Evolutionary conservation across 2,329 filamentous ascomycete species (phyloP).

Genomic region (Meredithiella fracta): DNA sequence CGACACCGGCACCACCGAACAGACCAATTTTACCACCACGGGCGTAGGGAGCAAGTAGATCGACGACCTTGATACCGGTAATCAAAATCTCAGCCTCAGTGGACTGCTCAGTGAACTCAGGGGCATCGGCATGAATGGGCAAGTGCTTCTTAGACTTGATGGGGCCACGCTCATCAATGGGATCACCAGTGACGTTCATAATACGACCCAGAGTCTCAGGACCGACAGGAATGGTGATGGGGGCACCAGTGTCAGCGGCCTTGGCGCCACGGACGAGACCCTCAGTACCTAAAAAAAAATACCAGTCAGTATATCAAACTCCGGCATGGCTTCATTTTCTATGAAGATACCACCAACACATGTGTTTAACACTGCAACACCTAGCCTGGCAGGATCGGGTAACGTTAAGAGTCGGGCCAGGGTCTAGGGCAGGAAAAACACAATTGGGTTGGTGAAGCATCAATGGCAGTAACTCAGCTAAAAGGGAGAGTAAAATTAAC

Average conservation of each 20-base stretch:
- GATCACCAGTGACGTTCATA: slow-evolving; percentile 99
- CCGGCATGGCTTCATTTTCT: background rate
- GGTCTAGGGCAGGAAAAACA: background rate
- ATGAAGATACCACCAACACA: background rate
- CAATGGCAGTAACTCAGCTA: background rate
- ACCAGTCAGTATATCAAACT: slow-evolving; percentile 3
- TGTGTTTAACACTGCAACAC: background rate
- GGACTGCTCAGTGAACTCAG: slow-evolving; percentile 86
- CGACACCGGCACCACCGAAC: slow-evolving; percentile 99
- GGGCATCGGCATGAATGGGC: slow-evolving; percentile 89
- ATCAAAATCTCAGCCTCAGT: slow-evolving; percentile 91
- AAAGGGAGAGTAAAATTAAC: slow-evolving; percentile 20
- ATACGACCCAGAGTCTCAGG: slow-evolving; percentile 90
- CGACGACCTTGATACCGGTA: slow-evolving; percentile 99
- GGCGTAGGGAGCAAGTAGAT: slow-evolving; percentile 94
- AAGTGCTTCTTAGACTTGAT: slow-evolving; percentile 80
- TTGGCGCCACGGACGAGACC: slow-evolving; percentile 89
- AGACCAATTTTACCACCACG: slow-evolving; percentile 99
- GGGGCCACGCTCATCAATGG: slow-evolving; percentile 97
- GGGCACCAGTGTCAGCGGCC: slow-evolving; percentile 75
- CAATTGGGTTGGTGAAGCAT: background rate
- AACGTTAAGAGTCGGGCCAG: background rate
- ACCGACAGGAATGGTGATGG: slow-evolving; percentile 94
- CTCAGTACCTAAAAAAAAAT: slow-evolving; percentile 61
- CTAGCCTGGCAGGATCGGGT: background rate